Evolutionary conservation across 2,329 filamentous ascomycete species (phyloP), one percentile per base, ranked within the genome.

Genomic region (Colletotrichum gloeosporioides): DNA sequence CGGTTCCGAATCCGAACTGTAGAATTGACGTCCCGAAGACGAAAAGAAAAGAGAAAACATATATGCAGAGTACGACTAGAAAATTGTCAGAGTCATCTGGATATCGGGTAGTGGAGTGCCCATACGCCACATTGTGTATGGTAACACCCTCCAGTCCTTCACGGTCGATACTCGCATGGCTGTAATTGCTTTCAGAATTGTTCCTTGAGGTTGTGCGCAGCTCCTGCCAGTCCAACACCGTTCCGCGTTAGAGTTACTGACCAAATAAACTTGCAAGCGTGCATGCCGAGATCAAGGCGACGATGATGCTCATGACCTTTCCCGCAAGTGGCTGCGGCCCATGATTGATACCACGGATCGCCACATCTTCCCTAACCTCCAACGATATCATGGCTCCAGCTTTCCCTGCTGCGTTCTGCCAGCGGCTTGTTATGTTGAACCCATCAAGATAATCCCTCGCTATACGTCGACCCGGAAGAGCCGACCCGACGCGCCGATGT

Each of bases 121-220:
- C 73, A n/a, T 67, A 75, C 73, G 57, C 69, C 73, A 75, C 69
- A 75, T 73, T 13, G 73, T 75, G 62, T 63, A 75, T 12, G 73
- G 73, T 2, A 75, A 27, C 31, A 63, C 55, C 32, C 55, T 75
- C 73, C 73, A 75, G 22, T 75, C 73, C 16, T 68, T 75, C 2
- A 73, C 69, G 25, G 73, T 68, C 7, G 57, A 16, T 8, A 61
- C 65, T 55, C 73, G 63, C 25, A 75, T 31, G 13, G 65, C 73
- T 75, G 12, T 36, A 13, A 3, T 3, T 9, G 8, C 8, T 8
- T 22, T 73, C 16, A 68, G 63, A 18, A 22, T 1, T 29, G 5
- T 4, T 31, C 4, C 44, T 22, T 12, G 10, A 53, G 10, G 2
- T 22, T 53, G n/a, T 1, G n/a, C 6, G n/a, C n/a, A 53, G 6